phyloP scores from a whole-genome alignment of 2,329 filamentous ascomycete species.

The Diaporthe aspalathi region DNA sequence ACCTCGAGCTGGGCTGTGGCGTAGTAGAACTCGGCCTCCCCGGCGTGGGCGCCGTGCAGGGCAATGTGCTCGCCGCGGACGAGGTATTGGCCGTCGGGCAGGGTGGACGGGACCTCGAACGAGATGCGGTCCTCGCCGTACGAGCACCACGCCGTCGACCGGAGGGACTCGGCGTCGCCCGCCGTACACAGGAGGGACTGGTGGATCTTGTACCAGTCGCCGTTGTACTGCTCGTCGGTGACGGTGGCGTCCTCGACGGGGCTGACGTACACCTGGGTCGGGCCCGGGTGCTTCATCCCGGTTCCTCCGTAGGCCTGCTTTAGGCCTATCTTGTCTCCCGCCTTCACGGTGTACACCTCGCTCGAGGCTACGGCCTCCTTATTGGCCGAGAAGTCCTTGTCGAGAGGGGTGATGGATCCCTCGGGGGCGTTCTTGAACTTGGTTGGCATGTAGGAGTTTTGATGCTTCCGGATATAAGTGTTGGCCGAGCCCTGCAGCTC shows the following conservation, averaged over 20 bases:
- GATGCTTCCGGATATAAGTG: slow-evolving; percentile 8
- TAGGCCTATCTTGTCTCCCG: slow-evolving; percentile 12
- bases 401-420: slow-evolving; percentile 10
- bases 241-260: slow-evolving; percentile 9
- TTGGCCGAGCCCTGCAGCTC: not conserved
- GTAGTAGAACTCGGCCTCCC: slow-evolving; percentile 11
- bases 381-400: slow-evolving; percentile 19
- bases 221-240: slow-evolving; percentile 6
- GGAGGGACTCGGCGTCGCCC: not conserved
- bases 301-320: slow-evolving; percentile 12
- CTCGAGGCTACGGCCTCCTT: not conserved
- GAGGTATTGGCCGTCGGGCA: slow-evolving; percentile 4
- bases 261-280: slow-evolving; percentile 12
- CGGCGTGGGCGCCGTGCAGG: not conserved
- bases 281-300: not conserved
- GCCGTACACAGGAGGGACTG: slow-evolving; percentile 4
- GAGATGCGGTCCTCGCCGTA: slow-evolving; percentile 8
- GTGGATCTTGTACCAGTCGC: slow-evolving; percentile 6
- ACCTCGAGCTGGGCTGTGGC: not conserved
- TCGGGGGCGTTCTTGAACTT: slow-evolving; percentile 12
- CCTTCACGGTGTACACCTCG: not conserved
- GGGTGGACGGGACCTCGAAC: not conserved
- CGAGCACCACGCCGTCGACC: not conserved
- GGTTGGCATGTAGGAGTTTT: slow-evolving; percentile 12
- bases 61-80: not conserved